Evolutionary conservation across 768 basidiomycete genomes (phyloP).

Genomic region (Boletus reticulatus): DNA sequence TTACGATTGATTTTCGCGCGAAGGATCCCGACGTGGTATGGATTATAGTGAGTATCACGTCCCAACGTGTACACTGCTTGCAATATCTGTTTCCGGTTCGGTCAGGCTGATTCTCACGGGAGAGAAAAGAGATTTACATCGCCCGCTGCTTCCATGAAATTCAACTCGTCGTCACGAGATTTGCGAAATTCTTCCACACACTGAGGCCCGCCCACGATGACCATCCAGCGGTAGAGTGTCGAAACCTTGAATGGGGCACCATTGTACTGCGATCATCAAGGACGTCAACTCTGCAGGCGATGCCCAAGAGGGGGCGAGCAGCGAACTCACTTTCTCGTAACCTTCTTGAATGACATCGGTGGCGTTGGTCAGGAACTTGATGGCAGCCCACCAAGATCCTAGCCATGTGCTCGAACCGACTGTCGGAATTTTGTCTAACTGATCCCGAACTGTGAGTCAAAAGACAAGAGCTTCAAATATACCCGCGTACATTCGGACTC

Average conservation of each 20-base stretch:
- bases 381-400: conserved; percentile 27
- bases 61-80: conserved; percentile 39
- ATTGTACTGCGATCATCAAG: conserved; percentile 23
- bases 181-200: conserved; percentile 40
- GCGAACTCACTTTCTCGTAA: conserved; percentile 28
- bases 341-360: conserved; percentile 30
- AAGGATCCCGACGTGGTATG: conserved; percentile 32
- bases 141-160: conserved; percentile 26
- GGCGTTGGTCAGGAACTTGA: conserved; percentile 18
- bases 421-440: conserved; percentile 33
- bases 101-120: background rate
- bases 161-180: conserved; percentile 39
- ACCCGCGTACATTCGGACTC: background rate
- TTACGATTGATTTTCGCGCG: conserved; percentile 37
- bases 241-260: conserved; percentile 32
- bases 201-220: conserved; percentile 34
- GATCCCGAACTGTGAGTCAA: background rate
- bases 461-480: no score
- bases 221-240: conserved; percentile 35
- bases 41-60: conserved; percentile 23
- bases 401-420: conserved; percentile 27
- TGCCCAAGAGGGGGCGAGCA: background rate
- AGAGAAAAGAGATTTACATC: background rate
- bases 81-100: conserved; percentile 28
- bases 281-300: background rate